Percentiles rank a stretch among this genome's conserved stretches.
phyloP scores from a whole-genome alignment of 2,329 filamentous ascomycete species.

The Talaromyces verruculosus region DNA sequence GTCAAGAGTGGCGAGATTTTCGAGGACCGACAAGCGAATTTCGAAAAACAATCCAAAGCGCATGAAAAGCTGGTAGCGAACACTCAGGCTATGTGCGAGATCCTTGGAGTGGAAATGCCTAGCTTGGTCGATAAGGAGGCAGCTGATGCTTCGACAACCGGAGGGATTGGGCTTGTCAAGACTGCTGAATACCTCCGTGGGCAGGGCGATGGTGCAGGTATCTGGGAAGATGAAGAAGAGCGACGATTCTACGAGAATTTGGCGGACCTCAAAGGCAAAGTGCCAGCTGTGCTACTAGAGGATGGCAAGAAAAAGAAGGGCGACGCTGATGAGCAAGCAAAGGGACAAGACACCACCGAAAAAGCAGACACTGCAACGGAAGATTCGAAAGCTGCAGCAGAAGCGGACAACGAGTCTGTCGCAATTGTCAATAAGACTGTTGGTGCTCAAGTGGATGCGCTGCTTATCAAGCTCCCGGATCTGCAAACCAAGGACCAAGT shows the following conservation, averaged over 20 bases:
- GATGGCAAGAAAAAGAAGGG: conserved; percentile 91
- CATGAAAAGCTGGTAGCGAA: conserved; percentile 89
- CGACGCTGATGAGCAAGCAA: conserved; percentile 77
- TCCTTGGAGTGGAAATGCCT: conserved; percentile 87
- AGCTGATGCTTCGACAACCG: conserved; percentile 62
- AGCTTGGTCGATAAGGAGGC: conserved; percentile 83
- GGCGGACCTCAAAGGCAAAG: conserved; percentile 91
- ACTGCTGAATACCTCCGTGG: conserved; percentile 89
- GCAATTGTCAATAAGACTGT: conserved; percentile 97
- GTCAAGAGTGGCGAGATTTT: conserved; percentile 98
- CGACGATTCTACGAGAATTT: conserved; percentile 97
- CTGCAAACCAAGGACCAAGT: conserved; percentile 87
- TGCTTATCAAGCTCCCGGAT: conserved; percentile 84
- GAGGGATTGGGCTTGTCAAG: conserved; percentile 89
- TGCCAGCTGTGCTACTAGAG: conserved; percentile 88
- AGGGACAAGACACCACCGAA: conserved; percentile 47
- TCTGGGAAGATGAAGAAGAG: conserved; percentile 99
- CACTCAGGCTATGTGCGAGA: conserved; percentile 86
- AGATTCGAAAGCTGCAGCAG: conserved; percentile 52
- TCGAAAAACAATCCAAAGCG: conserved; percentile 87
- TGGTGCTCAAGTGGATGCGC: conserved; percentile 89
- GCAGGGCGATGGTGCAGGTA: conserved; percentile 85
- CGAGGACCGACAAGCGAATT: conserved; percentile 92
- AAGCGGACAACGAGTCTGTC: conserved; percentile 80
- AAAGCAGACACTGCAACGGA: conserved; percentile 43